Evolutionary conservation across 202 grass and related monocot genomes (phyloP), one percentile per base, ranked within the genome.

Genomic region (Brachypodium distachyon): DNA sequence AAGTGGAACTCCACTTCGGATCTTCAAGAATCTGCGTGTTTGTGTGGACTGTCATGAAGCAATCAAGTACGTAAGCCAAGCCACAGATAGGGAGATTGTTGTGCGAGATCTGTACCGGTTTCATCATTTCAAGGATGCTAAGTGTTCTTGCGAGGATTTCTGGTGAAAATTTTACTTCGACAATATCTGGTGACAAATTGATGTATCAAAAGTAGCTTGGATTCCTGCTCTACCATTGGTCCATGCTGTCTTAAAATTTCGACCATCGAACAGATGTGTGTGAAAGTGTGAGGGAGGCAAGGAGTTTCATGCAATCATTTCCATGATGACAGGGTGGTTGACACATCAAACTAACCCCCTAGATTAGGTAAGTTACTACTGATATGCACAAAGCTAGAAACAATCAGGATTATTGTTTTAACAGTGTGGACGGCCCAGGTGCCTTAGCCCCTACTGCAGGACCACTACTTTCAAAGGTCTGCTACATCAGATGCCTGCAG

Each of bases 1-100:
- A 0, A 18, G 9, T 68, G 80, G 80, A 38, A 52, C 44, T 9
- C 71, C 86, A 74, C 69, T 92, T 57, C 79, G 83, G 47, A 67
- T 92, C 53, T 89, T 89, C 72, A 92, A 92, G 83, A 86, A 92
- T 81, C 71, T 88, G 12, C 90, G 76, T 69, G 72, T 92, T 58
- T 92, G 86, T 11, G 65, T 50, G 38, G 90, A 92, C 28, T 92
- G 90, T 48, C 86, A 89, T n/a, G 86, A 89, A 37, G 80, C 76
- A 70, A 86, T 92, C 53, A 89, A 86, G 66, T 83, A 77, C 40
- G 55, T 77, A 63, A 83, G 74, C 50, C 56, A 7, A 72, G 75
- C 72, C 9, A 66, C 66, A 31, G 49, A 75, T 16, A 74, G 82
- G 26, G 86, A 84, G 49, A 81, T 90, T 39, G 40, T 90, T 72